phyloP scores from a whole-genome alignment of 2,329 filamentous ascomycete species.

The Thelonectria discophora region DNA sequence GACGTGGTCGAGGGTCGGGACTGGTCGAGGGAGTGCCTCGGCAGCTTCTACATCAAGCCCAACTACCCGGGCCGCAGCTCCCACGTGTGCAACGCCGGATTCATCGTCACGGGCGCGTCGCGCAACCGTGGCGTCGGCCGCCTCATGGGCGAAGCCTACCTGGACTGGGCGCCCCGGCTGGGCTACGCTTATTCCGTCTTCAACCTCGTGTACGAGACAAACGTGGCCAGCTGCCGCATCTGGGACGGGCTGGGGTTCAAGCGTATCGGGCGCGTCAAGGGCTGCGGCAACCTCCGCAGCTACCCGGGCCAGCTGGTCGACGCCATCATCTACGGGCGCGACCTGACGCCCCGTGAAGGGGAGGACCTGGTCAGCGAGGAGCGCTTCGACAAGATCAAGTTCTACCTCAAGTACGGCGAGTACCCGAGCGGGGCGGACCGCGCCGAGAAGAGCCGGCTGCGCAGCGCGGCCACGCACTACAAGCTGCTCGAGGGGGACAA shows the following conservation, averaged over 20 bases:
- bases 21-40: constrained; percentile 83
- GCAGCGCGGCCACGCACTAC: constrained; percentile 95
- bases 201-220: constrained; percentile 94
- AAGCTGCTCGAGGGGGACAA: constrained; percentile 81
- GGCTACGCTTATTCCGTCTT: constrained; percentile 94
- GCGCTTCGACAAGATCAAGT: constrained; percentile 98
- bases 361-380: constrained; percentile 92
- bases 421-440: constrained; percentile 94
- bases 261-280: constrained; percentile 84
- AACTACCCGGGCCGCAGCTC: constrained; percentile 92
- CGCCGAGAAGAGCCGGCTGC: constrained; percentile 92
- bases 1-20: constrained; percentile 69
- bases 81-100: constrained; percentile 88
- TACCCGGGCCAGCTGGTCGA: constrained; percentile 75
- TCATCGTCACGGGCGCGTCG: constrained; percentile 77
- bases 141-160: constrained; percentile 78
- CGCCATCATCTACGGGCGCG: constrained; percentile 80
- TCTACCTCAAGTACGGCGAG: constrained; percentile 92
- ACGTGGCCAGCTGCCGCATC: constrained; percentile 87
- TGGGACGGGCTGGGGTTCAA: constrained; percentile 95
- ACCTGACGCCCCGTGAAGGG: constrained; percentile 65
- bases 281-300: constrained; percentile 74
- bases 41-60: constrained; percentile 93
- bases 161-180: constrained; percentile 81
- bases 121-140: constrained; percentile 79